Percentiles rank a stretch among this genome's conserved stretches.
Conservation (phyloP, 257 asterid genomes). For the Fraxinus excelsior region DNA sequence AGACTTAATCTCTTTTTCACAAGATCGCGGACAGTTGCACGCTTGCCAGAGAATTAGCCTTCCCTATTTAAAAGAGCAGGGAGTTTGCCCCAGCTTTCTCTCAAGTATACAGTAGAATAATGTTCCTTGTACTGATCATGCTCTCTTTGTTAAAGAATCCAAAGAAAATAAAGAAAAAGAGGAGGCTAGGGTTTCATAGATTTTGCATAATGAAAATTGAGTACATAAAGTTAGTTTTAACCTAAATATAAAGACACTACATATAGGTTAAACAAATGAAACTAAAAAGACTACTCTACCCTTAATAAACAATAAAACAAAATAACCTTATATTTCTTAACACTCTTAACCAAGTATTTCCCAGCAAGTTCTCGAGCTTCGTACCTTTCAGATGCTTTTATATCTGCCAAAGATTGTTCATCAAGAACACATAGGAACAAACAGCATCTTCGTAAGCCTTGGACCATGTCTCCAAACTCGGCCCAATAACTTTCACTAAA, state of each 20-base stretch:
- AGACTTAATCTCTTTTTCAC: slow-evolving; percentile 73
- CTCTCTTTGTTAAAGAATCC: too few relatives aligned
- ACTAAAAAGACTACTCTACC: too few relatives aligned
- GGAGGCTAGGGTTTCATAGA: too few relatives aligned
- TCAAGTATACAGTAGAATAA: not conserved
- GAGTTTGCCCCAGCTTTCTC: slow-evolving; percentile 64
- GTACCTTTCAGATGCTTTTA: not conserved
- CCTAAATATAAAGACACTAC: too few relatives aligned
- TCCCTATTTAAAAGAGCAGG: slow-evolving; percentile 75
- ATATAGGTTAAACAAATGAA: too few relatives aligned
- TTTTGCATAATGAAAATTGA: too few relatives aligned
- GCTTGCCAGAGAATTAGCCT: slow-evolving; percentile 82
- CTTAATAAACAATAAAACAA: too few relatives aligned
- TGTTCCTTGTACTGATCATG: not conserved
- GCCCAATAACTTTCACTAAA: not conserved
- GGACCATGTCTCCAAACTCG: not conserved
- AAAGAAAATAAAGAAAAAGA: too few relatives aligned
- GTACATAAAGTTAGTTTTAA: too few relatives aligned
- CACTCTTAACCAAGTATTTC: slow-evolving; percentile 41
- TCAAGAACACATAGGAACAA: slow-evolving; percentile 35
- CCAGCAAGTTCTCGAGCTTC: not conserved
- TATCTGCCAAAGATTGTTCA: not conserved
- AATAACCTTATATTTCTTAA: too few relatives aligned
- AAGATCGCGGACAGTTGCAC: slow-evolving; percentile 76
- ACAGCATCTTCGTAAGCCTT: not conserved